Evolutionary conservation across 177 flowering plant species (phyloP).

Genomic region (Vitis hybrid): DNA sequence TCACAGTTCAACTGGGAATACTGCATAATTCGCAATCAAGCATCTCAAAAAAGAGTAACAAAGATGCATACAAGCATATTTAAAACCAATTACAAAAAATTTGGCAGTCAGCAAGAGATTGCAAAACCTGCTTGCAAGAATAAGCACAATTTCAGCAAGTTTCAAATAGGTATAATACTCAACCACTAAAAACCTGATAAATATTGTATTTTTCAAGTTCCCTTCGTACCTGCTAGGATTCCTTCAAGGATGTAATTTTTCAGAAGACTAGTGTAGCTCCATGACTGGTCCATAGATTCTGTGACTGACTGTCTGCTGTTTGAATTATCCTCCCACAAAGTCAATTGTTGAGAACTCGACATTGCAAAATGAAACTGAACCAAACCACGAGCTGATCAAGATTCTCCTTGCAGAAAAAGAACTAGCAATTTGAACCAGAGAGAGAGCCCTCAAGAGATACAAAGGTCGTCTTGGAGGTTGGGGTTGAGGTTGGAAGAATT

Average conservation of each 20-base stretch:
- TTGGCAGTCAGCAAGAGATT: too few relatives aligned
- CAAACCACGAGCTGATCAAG: background rate
- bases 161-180: too few relatives aligned
- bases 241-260: background rate
- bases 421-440: background rate
- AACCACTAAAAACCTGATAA: too few relatives aligned
- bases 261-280: background rate
- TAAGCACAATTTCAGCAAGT: too few relatives aligned
- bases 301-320: background rate
- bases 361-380: background rate
- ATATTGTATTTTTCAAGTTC: background rate
- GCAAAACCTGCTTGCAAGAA: too few relatives aligned
- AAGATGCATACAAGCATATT: background rate
- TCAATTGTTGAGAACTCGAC: background rate
- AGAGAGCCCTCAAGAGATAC: background rate
- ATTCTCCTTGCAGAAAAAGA: background rate
- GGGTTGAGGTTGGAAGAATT: background rate
- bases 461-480: background rate
- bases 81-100: background rate
- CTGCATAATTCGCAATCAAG: background rate
- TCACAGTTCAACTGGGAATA: background rate
- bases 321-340: background rate
- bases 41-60: background rate
- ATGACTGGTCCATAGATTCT: background rate
- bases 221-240: background rate